Base-by-base conservation (phyloP, 148 eudicot species). In the Linanthus parryae region DNA sequence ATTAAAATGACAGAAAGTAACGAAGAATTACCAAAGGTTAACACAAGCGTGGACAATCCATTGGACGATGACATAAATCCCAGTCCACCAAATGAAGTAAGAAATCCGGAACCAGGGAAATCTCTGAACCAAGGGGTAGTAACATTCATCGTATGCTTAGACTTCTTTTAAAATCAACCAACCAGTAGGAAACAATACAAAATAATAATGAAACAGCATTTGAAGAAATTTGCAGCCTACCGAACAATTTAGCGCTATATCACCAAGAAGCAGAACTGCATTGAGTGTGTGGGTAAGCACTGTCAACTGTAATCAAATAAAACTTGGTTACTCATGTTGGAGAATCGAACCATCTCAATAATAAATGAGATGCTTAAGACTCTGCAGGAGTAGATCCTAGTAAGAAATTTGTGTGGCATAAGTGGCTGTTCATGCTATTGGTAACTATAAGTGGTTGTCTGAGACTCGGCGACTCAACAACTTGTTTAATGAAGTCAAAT, bases 81-180 rank as follows among this genome's bases (percentile, higher is more conserved):
- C 70, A 11, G 89, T 82, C 79, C 57, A 75, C 52, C 75, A 25
- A 28, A 70, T 20, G 53, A 82, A 67, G 62, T 75, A 82, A 54
- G 74, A 67, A 49, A 82, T 78, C 41, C 89, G 74, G 59, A 72
- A 75, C 84, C 74, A 73, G 2, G 84, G 84, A 55, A 82, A 78
- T 31, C 58, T 50, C 84, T 82, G 79, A 54, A 59, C 56, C 8
- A 27, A 61, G 54, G 34, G 37, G 44, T 30, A 35, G 3, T 35
- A 53, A 21, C 38, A 26, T 25, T 25, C 12, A 3, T n/a, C 20
- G 5, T 42, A 7, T n/a, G 46, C 21, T 39, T 24, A 16, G 29
- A 42, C 14, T 23, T 63, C 3, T 1, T 52, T 44, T 38, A 11
- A 22, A 35, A 27, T 46, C 15, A 71, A 44, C 34, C 23, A 47